Evolutionary conservation across 2,329 filamentous ascomycete species (phyloP), one percentile per base, ranked within the genome.

Genomic region (Pestalotiopsis sp.): DNA sequence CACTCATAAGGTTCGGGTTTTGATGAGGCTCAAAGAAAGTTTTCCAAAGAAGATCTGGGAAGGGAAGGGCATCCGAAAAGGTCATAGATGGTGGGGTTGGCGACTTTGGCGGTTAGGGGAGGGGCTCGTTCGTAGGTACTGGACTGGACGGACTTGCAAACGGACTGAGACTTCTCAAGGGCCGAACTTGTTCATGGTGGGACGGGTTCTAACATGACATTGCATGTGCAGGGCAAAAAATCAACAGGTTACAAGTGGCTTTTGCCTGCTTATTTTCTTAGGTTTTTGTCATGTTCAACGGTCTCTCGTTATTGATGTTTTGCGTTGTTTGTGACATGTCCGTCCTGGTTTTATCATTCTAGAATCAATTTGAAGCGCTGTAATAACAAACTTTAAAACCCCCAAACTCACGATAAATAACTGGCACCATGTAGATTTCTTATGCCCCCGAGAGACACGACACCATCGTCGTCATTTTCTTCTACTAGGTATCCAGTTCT

Each of bases 11-110:
- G 27, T 62, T 62, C 36, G 25, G 25, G 31, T 39, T 52, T 36
- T 17, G 27, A 62, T 39, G 59, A 62, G 59, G 59, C 59, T 62
- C 59, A 38, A 62, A 62, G 59, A 62, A 62, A 62, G 59, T 62
- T 62, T 62, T 36, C 59, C 45, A 12, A 52, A 20, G 31, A 31
- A 39, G 27, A 36, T 36, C 20, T 62, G 59, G 59, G 31, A 62
- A 36, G 59, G 31, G 59, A 62, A 36, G 59, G 31, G 59, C 25
- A 27, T 39, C 31, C 36, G 59, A 39, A 62, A 62, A 59, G 45
- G 59, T 38, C 31, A 62, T 36, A 62, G 59, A 62, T 62, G 36
- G 59, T 62, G 59, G 59, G 59, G 59, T 62, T 62, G n/a, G 27
- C 25, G 57, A 27, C 59, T 62, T 39, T 36, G 59, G 31, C 59